A percentile compares a stretch with the other conserved stretches of the same genome.
Evolutionary conservation across 1,284 basidiomycete species (phyloP).

Genomic region (Ustilago trichophora): DNA sequence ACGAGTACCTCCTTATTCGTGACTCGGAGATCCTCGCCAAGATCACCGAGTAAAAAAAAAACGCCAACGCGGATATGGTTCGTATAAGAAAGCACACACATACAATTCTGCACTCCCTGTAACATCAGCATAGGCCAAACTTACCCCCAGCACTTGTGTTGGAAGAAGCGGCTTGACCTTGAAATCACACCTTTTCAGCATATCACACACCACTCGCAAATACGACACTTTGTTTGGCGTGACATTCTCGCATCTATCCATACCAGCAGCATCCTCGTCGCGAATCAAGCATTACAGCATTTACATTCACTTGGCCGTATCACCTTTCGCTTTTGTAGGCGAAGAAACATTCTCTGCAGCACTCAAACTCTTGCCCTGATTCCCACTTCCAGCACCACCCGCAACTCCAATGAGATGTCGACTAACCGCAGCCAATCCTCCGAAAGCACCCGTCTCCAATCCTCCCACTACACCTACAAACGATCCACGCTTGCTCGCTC

Average conservation of each 20-base stretch:
- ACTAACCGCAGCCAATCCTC: constrained; percentile 50
- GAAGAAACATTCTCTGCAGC: not conserved
- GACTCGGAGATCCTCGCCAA: constrained; percentile 96
- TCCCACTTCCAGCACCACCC: not conserved
- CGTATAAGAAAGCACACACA: not conserved
- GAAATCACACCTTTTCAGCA: constrained; percentile 11
- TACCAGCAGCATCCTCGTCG: no score
- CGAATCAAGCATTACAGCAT: no score
- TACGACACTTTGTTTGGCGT: no score
- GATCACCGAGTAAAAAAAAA: constrained; percentile 88
- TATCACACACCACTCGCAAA: no score
- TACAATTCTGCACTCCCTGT: constrained; percentile 12
- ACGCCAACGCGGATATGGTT: no score
- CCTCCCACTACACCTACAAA: constrained; percentile 56
- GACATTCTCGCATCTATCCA: no score
- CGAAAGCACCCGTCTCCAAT: constrained; percentile 52
- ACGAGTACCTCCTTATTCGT: constrained; percentile 95
- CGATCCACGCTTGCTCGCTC: constrained; percentile 38
- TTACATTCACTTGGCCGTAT: no score
- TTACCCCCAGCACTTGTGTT: not conserved
- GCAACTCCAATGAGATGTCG: constrained; percentile 39
- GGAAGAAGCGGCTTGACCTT: not conserved
- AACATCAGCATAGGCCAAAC: constrained; percentile 14
- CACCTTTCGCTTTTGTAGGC: not conserved
- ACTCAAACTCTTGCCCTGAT: not conserved